phyloP scores from a whole-genome alignment of 306 rosid species.

The Prunus davidiana region DNA sequence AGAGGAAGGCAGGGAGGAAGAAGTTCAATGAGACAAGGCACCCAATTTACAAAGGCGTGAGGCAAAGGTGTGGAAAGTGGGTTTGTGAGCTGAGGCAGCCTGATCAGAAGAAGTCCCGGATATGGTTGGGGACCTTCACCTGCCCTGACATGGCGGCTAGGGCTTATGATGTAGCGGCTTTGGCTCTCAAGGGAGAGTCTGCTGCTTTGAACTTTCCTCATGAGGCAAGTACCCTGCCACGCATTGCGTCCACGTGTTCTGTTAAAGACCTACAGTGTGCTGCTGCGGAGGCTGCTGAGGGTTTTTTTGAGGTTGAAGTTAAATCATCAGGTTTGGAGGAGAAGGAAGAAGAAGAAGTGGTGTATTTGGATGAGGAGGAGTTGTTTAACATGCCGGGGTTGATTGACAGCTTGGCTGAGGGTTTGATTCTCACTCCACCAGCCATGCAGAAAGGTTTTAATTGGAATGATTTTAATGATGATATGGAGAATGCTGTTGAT shows the following conservation, averaged over 20 bases:
- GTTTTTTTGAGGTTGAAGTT: neutral
- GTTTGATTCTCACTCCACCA: constrained; percentile 44
- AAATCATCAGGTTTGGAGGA: neutral
- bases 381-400: constrained; percentile 45
- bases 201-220: constrained; percentile 54
- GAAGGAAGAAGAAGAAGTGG: neutral
- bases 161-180: constrained; percentile 66
- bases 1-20: constrained; percentile 58
- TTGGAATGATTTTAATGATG: constrained; percentile 25
- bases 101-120: constrained; percentile 34
- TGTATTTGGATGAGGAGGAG: constrained; percentile 41
- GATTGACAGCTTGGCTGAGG: constrained; percentile 45
- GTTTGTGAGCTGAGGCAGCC: constrained; percentile 71
- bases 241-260: neutral
- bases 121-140: constrained; percentile 70
- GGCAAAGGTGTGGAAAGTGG: constrained; percentile 74
- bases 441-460: constrained; percentile 34
- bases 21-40: constrained; percentile 74
- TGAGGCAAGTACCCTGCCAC: constrained; percentile 9
- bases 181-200: constrained; percentile 44
- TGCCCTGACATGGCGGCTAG: constrained; percentile 68
- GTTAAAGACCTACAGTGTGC: constrained; percentile 29
- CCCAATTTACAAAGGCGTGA: constrained; percentile 64
- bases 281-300: constrained; percentile 27
- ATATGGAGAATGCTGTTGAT: neutral